These are phyloP conservation scores for Panellus pusillus DNA, from an alignment of 768 basidiomycete genomes.

Conservation along the genomic window DNA sequence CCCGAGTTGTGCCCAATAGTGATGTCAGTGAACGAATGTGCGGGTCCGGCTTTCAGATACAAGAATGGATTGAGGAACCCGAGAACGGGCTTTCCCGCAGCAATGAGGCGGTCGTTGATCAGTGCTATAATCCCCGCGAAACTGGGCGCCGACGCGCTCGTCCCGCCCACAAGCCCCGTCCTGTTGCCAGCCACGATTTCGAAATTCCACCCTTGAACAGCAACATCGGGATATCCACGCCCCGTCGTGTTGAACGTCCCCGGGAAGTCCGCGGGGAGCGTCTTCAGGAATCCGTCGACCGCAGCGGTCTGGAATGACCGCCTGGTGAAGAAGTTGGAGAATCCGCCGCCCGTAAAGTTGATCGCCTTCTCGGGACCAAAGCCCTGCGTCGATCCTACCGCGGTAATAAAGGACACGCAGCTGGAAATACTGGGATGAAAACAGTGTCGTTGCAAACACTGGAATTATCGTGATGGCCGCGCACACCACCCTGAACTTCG, in stretches of 20 bases:
- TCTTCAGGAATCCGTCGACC: constrained; percentile 28
- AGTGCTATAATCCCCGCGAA: constrained; percentile 45
- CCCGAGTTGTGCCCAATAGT: constrained; percentile 2
- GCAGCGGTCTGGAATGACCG: constrained; percentile 33
- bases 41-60: not conserved
- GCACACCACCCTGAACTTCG: constrained; percentile 1
- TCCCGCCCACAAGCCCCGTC: constrained; percentile 32
- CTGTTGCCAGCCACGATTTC: not conserved
- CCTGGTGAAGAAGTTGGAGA: constrained; percentile 37
- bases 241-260: constrained; percentile 9
- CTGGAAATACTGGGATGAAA: constrained; percentile 31
- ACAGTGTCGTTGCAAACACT: constrained; percentile 19
- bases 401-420: constrained; percentile 5
- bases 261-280: not conserved
- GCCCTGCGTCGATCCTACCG: constrained; percentile 4
- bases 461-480: not conserved
- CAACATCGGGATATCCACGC: constrained; percentile 20
- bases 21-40: not conserved
- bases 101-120: constrained; percentile 41
- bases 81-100: constrained; percentile 28
- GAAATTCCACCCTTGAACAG: constrained; percentile 6
- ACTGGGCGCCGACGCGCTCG: constrained; percentile 43
- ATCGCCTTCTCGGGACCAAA: constrained; percentile 2
- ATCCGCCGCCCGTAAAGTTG: constrained; percentile 34
- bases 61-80: constrained; percentile 29